Evolutionary conservation across 2,329 filamentous ascomycete species (phyloP).

Genomic region (Colletotrichum coccodes): DNA sequence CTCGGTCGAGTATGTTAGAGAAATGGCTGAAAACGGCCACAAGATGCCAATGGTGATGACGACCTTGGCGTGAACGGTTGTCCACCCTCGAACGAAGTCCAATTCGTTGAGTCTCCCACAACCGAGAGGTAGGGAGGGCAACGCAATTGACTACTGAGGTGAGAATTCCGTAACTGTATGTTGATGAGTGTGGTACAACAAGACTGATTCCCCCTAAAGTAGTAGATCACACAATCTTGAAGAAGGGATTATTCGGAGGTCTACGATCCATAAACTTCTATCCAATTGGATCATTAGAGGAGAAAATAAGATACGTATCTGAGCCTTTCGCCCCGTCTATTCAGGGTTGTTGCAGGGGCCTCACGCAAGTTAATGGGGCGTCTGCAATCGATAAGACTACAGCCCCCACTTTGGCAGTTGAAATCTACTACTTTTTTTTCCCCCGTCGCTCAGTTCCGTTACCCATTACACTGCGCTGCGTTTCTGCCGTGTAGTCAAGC

Average conservation of each 20-base stretch:
- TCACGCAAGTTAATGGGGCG: not conserved
- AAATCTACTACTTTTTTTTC: constrained; percentile 6
- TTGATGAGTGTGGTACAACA: not conserved
- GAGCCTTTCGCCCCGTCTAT: not conserved
- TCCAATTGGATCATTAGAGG: not conserved
- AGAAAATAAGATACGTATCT: not conserved
- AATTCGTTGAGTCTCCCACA: not conserved
- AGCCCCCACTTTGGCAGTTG: not conserved
- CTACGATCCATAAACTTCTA: not conserved
- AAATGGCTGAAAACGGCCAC: too few species aligned
- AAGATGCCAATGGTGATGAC: too few species aligned
- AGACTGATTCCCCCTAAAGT: not conserved
- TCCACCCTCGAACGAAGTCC: too few species aligned
- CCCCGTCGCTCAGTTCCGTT: not conserved
- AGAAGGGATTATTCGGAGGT: not conserved
- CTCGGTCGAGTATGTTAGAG: not conserved
- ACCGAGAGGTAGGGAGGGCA: not conserved
- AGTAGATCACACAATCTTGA: too few species aligned
- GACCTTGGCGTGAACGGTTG: not conserved
- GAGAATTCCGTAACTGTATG: not conserved
- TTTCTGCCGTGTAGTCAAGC: not conserved
- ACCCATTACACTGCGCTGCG: not conserved
- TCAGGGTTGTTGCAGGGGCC: not conserved
- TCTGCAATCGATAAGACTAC: not conserved
- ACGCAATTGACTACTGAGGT: too few species aligned